Evolutionary conservation across 306 rosid genomes (phyloP).

Genomic region (Prunus mira): DNA sequence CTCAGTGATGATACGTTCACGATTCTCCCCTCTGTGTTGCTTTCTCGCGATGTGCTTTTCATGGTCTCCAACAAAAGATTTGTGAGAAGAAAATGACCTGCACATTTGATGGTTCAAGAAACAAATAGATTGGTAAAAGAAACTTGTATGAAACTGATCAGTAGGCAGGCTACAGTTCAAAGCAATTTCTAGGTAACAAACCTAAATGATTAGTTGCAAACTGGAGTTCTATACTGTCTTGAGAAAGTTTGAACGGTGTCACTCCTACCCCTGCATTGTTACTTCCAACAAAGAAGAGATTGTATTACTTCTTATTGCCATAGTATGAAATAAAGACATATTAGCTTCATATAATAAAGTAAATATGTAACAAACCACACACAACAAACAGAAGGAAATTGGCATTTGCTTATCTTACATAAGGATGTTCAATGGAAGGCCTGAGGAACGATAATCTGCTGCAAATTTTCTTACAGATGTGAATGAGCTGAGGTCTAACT

Average conservation of each 20-base stretch:
- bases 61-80: slow-evolving; percentile 70
- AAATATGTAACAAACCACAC: background rate
- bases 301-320: background rate
- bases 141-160: background rate
- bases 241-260: slow-evolving; percentile 57
- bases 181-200: slow-evolving; percentile 5
- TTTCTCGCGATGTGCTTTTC: slow-evolving; percentile 56
- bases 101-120: background rate
- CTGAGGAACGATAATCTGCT: slow-evolving; percentile 46
- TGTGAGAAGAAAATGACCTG: slow-evolving; percentile 89
- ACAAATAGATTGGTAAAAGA: background rate
- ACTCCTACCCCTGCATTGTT: slow-evolving; percentile 87
- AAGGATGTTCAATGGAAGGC: slow-evolving; percentile 73
- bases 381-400: background rate
- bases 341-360: no score
- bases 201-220: slow-evolving; percentile 85
- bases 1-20: slow-evolving; percentile 61
- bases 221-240: slow-evolving; percentile 72
- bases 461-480: slow-evolving; percentile 62
- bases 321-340: background rate
- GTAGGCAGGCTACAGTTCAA: background rate
- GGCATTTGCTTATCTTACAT: slow-evolving; percentile 45
- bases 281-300: slow-evolving; percentile 38
- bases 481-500: slow-evolving; percentile 67
- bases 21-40: slow-evolving; percentile 68